Conservation (phyloP, 495 filamentous ascomycete species). For the Acidiella bohemica region DNA sequence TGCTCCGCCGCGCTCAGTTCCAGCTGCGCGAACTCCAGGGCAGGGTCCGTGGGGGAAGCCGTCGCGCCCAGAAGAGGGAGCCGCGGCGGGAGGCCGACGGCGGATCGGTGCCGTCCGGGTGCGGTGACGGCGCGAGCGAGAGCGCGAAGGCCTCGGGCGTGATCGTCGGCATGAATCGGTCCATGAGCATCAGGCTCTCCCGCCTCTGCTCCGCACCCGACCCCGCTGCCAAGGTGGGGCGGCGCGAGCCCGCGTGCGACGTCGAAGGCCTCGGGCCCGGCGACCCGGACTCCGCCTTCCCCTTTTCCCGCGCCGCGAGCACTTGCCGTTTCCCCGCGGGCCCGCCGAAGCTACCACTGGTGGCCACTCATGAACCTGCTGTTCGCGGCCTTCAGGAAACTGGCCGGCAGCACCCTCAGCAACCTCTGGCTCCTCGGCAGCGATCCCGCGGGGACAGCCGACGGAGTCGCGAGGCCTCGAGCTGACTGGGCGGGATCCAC, state of each 20-base stretch:
- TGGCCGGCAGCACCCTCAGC: conserved; percentile 78
- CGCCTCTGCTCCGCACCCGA: no score
- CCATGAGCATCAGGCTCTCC: conserved; percentile 31
- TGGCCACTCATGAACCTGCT: conserved; percentile 86
- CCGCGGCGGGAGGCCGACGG: no score
- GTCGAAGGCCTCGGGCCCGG: no score
- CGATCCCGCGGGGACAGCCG: conserved; percentile 60
- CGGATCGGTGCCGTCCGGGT: no score
- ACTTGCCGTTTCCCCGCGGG: conserved; percentile 14
- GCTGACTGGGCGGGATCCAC: conserved; percentile 97
- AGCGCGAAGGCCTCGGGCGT: conserved; percentile 11
- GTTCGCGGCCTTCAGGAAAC: conserved; percentile 85
- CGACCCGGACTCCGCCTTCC: no score
- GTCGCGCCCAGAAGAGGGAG: conserved; percentile 12
- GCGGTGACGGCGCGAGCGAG: no score
- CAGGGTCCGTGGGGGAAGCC: conserved; percentile 18
- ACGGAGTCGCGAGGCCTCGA: conserved; percentile 66
- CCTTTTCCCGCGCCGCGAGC: conserved; percentile 38
- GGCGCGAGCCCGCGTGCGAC: no score
- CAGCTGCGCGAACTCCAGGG: conserved; percentile 13
- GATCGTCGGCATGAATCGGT: conserved; percentile 26
- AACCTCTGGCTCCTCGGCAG: conserved; percentile 88
- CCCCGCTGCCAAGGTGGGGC: no score
- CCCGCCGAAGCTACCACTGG: conserved; percentile 69
- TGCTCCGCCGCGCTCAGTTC: conserved; percentile 17